phyloP scores from a whole-genome alignment of 75 land plant species.

The Sequoiadendron giganteum region DNA sequence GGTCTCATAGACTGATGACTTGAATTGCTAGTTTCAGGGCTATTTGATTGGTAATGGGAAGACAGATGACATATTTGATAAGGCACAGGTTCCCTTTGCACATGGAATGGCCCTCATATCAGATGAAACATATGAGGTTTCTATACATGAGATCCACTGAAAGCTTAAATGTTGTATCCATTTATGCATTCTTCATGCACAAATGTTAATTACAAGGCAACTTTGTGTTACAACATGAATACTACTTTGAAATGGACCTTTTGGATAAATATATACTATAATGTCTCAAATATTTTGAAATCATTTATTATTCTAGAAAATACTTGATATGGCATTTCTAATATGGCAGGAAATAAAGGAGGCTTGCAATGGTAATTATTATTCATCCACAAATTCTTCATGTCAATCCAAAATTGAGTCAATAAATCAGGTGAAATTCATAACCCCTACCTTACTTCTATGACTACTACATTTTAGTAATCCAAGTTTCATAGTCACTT shows the following conservation, averaged over 20 bases:
- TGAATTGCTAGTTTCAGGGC: constrained; percentile 28
- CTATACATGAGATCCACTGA: not conserved
- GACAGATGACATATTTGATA: constrained; percentile 38
- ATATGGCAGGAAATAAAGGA: constrained; percentile 18
- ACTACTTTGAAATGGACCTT: not conserved
- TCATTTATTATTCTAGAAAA: not conserved
- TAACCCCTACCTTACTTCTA: not conserved
- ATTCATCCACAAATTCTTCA: constrained; percentile 12
- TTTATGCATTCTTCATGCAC: not conserved
- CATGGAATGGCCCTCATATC: constrained; percentile 60
- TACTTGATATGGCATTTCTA: not conserved
- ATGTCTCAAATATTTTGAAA: not conserved
- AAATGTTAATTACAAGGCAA: not conserved
- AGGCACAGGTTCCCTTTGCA: constrained; percentile 35
- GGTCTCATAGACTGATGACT: not conserved
- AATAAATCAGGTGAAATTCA: not conserved
- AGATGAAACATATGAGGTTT: constrained; percentile 43
- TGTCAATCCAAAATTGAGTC: constrained; percentile 8
- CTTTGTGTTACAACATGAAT: not conserved
- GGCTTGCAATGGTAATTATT: constrained; percentile 34
- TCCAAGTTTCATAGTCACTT: not conserved
- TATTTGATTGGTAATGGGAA: constrained; percentile 44
- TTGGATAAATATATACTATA: not conserved
- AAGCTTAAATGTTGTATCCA: not conserved
- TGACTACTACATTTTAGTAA: not conserved